Base-by-base conservation (phyloP, 805 yeast genomes). In the Blastobotrys robertii region DNA sequence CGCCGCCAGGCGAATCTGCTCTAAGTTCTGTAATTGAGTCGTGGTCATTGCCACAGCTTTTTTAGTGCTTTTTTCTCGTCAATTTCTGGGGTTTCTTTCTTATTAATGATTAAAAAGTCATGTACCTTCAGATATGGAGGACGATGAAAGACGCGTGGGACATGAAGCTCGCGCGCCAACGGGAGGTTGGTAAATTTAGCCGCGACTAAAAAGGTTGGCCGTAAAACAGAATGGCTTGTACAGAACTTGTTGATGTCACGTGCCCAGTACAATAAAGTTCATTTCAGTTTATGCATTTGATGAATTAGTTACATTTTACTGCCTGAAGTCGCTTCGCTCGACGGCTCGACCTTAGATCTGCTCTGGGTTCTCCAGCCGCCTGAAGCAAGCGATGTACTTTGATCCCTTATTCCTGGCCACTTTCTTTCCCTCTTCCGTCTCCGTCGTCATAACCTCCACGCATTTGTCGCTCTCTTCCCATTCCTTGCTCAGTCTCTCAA, bases 351-450 rank as follows among this genome's bases (percentile, higher is more conserved):
- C 16, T n/a, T 19, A 19, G 25, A 33, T 6, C 35, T 16, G 15
- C 35, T 45, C 45, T 8, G 50, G 53, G 34, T 47, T 44, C 22
- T 43, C 45, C 30, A 83, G 60, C 61, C 95, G 74, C 62, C 68
- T 76, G 60, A 79, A 88, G 57, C 97, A 92, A 14, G 97, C 97
- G 30, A 87, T 73, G 63, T 71, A 92, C 61, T 92, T 92, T 49
- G 68, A 70, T 28, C 98, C 98, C 34, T 81, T 73, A 59, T 92
- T 92, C 57, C 98, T 76, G 38, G 79, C 81, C 31, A 92, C 98
- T 64, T 92, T 92, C 66, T 92, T 88, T 45, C 98, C 98, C 64
- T 92, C 98, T 64, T 92, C 98, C 1, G 98, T 92, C n/a, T 92
- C 80, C 47, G 81, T 79, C 45, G 76, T 77, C 97, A 92, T 92